A percentile compares a stretch with the other conserved stretches of the same genome.
phyloP scores from a whole-genome alignment of 2,329 filamentous ascomycete genomes.

The Aspergillus persii region DNA sequence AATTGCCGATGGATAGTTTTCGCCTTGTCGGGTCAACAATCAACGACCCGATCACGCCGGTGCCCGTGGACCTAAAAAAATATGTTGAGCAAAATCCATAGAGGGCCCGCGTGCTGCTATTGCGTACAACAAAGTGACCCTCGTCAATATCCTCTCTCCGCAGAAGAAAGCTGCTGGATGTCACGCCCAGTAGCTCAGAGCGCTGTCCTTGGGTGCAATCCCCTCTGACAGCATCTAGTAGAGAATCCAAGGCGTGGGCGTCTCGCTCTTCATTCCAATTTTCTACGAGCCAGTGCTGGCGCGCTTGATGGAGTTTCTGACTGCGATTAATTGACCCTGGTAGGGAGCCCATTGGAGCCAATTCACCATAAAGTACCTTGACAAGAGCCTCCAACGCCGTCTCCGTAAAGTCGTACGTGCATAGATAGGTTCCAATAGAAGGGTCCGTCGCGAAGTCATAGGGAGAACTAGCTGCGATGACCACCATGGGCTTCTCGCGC shows the following conservation, averaged over 20 bases:
- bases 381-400: slow-evolving; percentile 83
- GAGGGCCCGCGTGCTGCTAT: slow-evolving; percentile 84
- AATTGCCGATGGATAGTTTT: slow-evolving; percentile 86
- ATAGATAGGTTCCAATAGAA: slow-evolving; percentile 86
- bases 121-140: slow-evolving; percentile 86
- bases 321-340: slow-evolving; percentile 79
- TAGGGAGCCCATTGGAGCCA: slow-evolving; percentile 55
- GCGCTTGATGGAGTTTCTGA: slow-evolving; percentile 82
- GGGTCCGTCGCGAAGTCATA: slow-evolving; percentile 96
- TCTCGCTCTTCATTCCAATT: slow-evolving; percentile 80
- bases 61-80: slow-evolving; percentile 65
- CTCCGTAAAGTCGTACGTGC: slow-evolving; percentile 95
- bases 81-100: slow-evolving; percentile 94
- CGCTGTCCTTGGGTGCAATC: slow-evolving; percentile 59
- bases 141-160: slow-evolving; percentile 70
- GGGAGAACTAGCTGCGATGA: slow-evolving; percentile 89
- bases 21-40: slow-evolving; percentile 85
- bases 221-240: slow-evolving; percentile 69
- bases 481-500: slow-evolving; percentile 77
- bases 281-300: slow-evolving; percentile 93
- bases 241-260: slow-evolving; percentile 66
- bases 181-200: slow-evolving; percentile 67
- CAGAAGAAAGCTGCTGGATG: slow-evolving; percentile 73
- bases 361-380: slow-evolving; percentile 77
- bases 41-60: slow-evolving; percentile 78